Evolutionary conservation across 2,329 filamentous ascomycete genomes (phyloP), one percentile per base, ranked within the genome.

Genomic region (Fusarium clavum): DNA sequence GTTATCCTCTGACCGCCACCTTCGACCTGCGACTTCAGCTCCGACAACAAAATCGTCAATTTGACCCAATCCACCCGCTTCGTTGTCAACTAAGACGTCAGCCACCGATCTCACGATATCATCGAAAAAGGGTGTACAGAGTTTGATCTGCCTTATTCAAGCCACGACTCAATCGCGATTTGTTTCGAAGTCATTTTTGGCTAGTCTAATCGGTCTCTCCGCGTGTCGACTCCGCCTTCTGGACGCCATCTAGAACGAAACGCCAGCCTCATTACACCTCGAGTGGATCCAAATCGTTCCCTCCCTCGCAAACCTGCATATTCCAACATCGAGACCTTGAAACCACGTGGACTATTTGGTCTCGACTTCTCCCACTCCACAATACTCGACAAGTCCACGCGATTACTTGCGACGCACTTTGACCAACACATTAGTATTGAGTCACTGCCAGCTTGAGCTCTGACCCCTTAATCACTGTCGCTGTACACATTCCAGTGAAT

Each of bases 331-430:
- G 46, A 70, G 57, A 64, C 67, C 57, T 57, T 67, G 62, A 18
- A 65, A 73, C 69, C 67, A 73, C 73, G 71, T 73, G 71, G 71
- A 61, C 67, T 63, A 70, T 68, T 70, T 63, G 61, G 68, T 73
- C 63, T 71, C 61, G 65, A 71, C 49, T 29, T 58, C 27, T 53
- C 52, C 58, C 66, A 70, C 55, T 48, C 55, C 52, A 20, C 61
- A 58, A 45, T 46, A 29, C 34, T 61, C 34, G 38, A 61, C 47
- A 30, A 56, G 60, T 52, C 53, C 53, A 61, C 71, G 56, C 61
- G 63, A 72, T 52, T 53, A 30, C n/a, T 41, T 40, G 40, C 11
- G 25, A 49, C 34, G 41, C 30, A 44, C 30, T 24, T 52, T 57
- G 61, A 59, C 54, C 65, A 55, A 71, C 55, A 53, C 40, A 49